A percentile compares a stretch with the other conserved stretches of the same genome.
phyloP scores from a whole-genome alignment of 1,284 basidiomycete species.

The Boletus subluridellus region DNA sequence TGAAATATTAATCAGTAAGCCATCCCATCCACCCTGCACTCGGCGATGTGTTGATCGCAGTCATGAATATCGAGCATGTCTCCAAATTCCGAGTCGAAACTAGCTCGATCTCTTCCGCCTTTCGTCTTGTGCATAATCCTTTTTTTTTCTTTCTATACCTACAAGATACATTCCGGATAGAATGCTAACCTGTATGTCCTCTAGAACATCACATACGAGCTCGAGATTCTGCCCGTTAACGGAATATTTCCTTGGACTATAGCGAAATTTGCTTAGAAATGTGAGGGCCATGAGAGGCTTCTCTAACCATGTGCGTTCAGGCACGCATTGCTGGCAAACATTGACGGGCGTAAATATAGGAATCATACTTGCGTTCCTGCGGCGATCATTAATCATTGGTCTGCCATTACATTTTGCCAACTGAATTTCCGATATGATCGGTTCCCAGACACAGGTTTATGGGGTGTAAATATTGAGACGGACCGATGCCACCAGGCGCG shows the following conservation, averaged over 20 bases:
- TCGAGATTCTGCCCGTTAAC: background rate
- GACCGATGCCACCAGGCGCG: background rate
- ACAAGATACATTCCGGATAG: background rate
- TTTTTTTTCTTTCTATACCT: background rate
- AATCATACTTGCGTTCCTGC: background rate
- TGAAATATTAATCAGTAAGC: background rate
- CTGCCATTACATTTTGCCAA: background rate
- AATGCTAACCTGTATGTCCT: background rate
- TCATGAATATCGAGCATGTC: background rate
- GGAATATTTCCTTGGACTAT: background rate
- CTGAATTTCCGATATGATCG: background rate
- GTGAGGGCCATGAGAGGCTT: too few relatives aligned
- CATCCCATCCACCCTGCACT: background rate
- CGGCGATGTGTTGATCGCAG: background rate
- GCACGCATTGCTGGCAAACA: background rate
- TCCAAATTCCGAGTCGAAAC: background rate
- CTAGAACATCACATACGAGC: background rate
- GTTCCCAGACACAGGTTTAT: background rate
- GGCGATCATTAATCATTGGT: background rate
- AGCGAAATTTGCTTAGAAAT: background rate
- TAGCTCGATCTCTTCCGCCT: background rate
- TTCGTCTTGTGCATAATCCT: background rate
- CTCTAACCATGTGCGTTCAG: background rate
- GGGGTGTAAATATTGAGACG: too few relatives aligned
- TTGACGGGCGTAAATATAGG: background rate